phyloP scores from a whole-genome alignment of 2,329 filamentous ascomycete species.

The Seiridium unicorne region DNA sequence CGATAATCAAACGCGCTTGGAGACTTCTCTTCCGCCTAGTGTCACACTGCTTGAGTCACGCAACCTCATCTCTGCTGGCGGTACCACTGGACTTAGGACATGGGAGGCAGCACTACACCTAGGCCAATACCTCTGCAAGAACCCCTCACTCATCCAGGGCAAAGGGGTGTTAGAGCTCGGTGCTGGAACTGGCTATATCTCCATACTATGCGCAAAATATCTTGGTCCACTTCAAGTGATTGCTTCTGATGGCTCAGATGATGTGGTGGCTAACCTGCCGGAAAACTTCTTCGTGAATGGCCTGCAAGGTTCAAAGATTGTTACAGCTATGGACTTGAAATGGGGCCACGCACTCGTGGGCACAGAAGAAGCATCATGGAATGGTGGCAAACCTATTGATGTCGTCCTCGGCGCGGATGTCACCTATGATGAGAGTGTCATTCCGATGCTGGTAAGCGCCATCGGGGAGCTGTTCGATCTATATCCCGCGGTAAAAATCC shows the following conservation, averaged over 20 bases:
- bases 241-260: slow-evolving; percentile 72
- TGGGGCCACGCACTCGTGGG: slow-evolving; percentile 64
- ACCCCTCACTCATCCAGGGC: slow-evolving; percentile 42
- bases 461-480: slow-evolving; percentile 59
- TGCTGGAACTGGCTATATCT: slow-evolving; percentile 73
- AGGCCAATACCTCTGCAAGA: slow-evolving; percentile 62
- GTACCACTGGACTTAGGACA: slow-evolving; percentile 74
- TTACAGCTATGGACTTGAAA: slow-evolving; percentile 55
- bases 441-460: slow-evolving; percentile 64
- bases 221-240: slow-evolving; percentile 59
- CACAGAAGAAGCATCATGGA: slow-evolving; percentile 55
- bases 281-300: slow-evolving; percentile 69
- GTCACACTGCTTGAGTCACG: slow-evolving; percentile 70
- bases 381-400: slow-evolving; percentile 49
- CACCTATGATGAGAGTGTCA: slow-evolving; percentile 68
- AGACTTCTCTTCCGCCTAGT: slow-evolving; percentile 9
- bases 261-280: slow-evolving; percentile 65
- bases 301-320: slow-evolving; percentile 46
- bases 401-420: slow-evolving; percentile 74
- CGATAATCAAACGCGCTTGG: background rate
- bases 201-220: slow-evolving; percentile 70
- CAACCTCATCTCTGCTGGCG: slow-evolving; percentile 65
- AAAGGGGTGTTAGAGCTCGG: slow-evolving; percentile 71
- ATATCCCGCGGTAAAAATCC: slow-evolving; percentile 54
- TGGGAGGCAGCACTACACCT: slow-evolving; percentile 81